Base-by-base conservation (phyloP, 2,329 filamentous ascomycete species). In the Sporothrix mexicana region DNA sequence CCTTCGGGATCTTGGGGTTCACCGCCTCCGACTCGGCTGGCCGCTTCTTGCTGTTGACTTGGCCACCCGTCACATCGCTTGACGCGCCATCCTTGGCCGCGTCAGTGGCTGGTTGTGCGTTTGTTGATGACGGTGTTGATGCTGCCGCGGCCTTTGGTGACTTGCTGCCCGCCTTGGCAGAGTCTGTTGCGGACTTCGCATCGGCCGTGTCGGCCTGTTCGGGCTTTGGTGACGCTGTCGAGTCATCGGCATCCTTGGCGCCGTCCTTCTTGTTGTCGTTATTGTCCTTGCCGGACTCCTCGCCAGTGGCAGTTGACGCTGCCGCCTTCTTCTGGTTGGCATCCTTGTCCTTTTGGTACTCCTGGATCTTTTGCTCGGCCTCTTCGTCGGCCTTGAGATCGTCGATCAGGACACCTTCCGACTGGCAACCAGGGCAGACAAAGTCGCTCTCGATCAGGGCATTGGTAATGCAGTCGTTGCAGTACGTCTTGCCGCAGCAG, bases 381-480 rank as follows among this genome's bases (percentile, higher is more conserved):
- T 96, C 93, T 76, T 93, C 92, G 83, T 98, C 94, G 76, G 91
- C 84, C 80, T 91, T 89, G 77, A 99, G 88, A 83, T 97, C 92
- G 87, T 98, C 95, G 84, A 98, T 93, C 79, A 98, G 87, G 76
- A 98, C 93, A 79, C 93, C 93, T 81, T 97, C 94, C 75, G 92
- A 92, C 83, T 93, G 90, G 86, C 96, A 99, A 77, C 91, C 91
- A 76, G 96, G 96, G 83, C 96, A 99, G 83, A 95, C 87, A 84
- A 99, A 94, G 88, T 99, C 96, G 88, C 92, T 96, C 86, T 98
- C 95, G 84, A 98, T 95, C 83, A 99, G 91, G 84, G 95, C 93
- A 89, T 97, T 97, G 82, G 96, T 97, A 84, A 99, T 98, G 92
- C 96, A 99, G 82, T 98, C 94, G 89, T 96, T 96, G 88, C 96